Conservation (phyloP, 169 alveolate species). For the Plasmodium gonderi region DNA sequence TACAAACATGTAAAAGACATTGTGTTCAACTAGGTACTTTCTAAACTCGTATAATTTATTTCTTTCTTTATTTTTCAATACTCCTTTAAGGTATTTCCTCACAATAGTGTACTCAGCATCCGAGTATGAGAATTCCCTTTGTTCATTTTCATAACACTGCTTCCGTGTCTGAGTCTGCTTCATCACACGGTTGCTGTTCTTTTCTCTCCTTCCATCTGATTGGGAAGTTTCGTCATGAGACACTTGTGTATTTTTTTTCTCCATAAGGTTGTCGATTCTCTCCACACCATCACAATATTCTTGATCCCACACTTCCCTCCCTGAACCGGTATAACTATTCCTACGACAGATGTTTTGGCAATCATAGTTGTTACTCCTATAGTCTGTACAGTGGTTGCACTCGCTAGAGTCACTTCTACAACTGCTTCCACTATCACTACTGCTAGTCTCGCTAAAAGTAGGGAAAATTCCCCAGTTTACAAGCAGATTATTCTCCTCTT, state of each 20-base stretch:
- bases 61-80: conserved; percentile 34
- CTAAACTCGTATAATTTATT: conserved; percentile 15
- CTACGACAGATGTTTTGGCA: not conserved
- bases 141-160: not conserved
- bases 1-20: conserved; percentile 26
- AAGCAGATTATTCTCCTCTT: not conserved
- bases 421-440: not conserved
- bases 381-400: not conserved
- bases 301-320: no score
- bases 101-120: conserved; percentile 1
- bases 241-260: no score
- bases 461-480: not conserved
- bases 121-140: not conserved
- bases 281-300: no score
- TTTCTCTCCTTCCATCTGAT: not conserved
- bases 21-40: conserved; percentile 36
- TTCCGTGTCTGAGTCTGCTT: not conserved
- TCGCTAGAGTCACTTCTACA: not conserved
- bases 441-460: not conserved
- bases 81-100: conserved; percentile 5
- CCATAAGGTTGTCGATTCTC: no score
- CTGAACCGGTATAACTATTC: not conserved
- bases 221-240: not conserved
- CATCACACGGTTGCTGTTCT: no score
- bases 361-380: not conserved